Conservation (phyloP, 2,329 filamentous ascomycete genomes). For the Pleoardoris graminearum region DNA sequence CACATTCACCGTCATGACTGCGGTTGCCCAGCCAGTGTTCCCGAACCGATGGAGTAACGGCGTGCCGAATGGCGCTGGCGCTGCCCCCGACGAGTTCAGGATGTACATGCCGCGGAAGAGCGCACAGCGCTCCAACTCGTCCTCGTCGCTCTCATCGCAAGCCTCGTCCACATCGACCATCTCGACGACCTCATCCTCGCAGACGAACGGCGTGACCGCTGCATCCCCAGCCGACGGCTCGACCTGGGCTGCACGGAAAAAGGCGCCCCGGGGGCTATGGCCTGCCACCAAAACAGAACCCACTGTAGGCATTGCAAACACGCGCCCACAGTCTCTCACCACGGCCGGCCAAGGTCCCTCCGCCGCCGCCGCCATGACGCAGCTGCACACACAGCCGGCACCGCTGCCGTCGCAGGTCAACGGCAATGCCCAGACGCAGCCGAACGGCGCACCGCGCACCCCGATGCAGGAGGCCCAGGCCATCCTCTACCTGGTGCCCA, state of each 20-base stretch:
- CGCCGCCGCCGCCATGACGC: slow-evolving; percentile 64
- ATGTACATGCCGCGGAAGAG: slow-evolving; percentile 91
- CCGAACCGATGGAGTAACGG: slow-evolving; percentile 67
- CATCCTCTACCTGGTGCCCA: slow-evolving; percentile 81
- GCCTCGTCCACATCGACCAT: slow-evolving; percentile 69
- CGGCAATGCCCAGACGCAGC: slow-evolving; percentile 61
- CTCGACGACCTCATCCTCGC: slow-evolving; percentile 62
- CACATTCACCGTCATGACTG: slow-evolving; percentile 58
- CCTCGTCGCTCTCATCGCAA: slow-evolving; percentile 73
- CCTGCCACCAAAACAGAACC: slow-evolving; percentile 68
- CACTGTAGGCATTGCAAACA: slow-evolving; percentile 63
- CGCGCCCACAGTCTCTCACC: slow-evolving; percentile 64
- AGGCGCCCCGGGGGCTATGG: slow-evolving; percentile 62
- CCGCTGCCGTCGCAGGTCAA: slow-evolving; percentile 70
- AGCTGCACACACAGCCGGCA: slow-evolving; percentile 63
- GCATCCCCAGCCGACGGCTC: slow-evolving; percentile 31
- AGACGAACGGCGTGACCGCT: slow-evolving; percentile 62
- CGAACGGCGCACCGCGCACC: slow-evolving; percentile 58
- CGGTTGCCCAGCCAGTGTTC: slow-evolving; percentile 67
- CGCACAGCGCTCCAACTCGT: slow-evolving; percentile 85
- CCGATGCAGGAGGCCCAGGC: slow-evolving; percentile 65
- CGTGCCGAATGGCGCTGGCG: slow-evolving; percentile 65
- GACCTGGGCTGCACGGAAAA: slow-evolving; percentile 54
- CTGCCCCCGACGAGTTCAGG: slow-evolving; percentile 79
- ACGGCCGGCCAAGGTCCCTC: slow-evolving; percentile 61